Evolutionary conservation across 1,139 yeast genomes (phyloP).

Genomic region (Groenewaldozyma auringiensis): DNA sequence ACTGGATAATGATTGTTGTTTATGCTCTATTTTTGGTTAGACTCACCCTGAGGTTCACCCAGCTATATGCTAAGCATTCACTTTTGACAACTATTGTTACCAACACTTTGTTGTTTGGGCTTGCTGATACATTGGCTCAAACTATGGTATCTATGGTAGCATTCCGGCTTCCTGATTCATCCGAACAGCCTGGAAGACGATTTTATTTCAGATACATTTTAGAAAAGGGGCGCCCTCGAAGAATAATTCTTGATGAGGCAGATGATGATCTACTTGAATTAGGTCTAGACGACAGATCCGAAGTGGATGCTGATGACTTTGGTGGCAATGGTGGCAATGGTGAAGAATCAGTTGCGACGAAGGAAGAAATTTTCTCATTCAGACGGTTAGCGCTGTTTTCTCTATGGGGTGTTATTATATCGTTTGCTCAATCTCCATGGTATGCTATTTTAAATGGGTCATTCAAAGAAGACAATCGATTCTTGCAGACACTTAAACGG

Average conservation of each 20-base stretch:
- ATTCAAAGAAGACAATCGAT: conserved; percentile 66
- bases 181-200: conserved; percentile 17
- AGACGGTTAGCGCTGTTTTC: conserved; percentile 72
- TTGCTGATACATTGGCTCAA: conserved; percentile 88
- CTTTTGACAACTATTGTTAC: conserved; percentile 75
- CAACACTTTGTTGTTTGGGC: conserved; percentile 72
- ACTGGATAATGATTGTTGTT: conserved; percentile 29
- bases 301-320: conserved; percentile 19
- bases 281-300: conserved; percentile 33
- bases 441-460: conserved; percentile 69
- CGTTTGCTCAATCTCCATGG: conserved; percentile 86
- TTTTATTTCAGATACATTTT: conserved; percentile 26
- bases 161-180: conserved; percentile 16
- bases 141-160: conserved; percentile 37
- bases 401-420: conserved; percentile 78
- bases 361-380: conserved; percentile 45
- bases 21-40: conserved; percentile 28
- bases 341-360: not conserved
- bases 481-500: conserved; percentile 75
- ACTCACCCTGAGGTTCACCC: conserved; percentile 30
- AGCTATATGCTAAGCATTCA: conserved; percentile 59
- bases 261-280: conserved; percentile 30
- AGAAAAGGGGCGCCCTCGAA: conserved; percentile 32
- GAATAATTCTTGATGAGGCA: conserved; percentile 27
- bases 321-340: not conserved